Base-by-base conservation (phyloP, 2,329 filamentous ascomycete genomes). In the Botrytis paeoniae region DNA sequence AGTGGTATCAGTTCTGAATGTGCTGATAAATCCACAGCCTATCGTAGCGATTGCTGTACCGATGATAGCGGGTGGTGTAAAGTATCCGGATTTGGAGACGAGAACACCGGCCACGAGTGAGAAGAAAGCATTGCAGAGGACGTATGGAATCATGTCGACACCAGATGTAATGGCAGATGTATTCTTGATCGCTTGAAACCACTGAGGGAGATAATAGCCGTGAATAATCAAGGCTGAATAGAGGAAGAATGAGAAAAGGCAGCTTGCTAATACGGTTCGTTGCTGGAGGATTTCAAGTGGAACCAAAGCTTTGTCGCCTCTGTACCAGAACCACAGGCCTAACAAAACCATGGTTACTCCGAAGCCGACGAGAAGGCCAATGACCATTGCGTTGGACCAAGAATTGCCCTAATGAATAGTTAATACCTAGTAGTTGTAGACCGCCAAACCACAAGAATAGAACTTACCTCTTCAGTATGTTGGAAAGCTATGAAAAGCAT, bases 291-390 rank as follows among this genome's bases (percentile, higher is more conserved):
- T 81, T 14, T 80, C 79, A 10, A 80, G 80, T 0, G 85, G 84
- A 10, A 89, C 81, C 81, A 88, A 85, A 37, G 86, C 86, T 3
- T 81, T 78, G n/a, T 85, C 83, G 4, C 83, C 84, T 71, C 82
- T 81, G 62, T 77, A 82, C 73, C 78, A 82, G 69, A 85, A 81
- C 54, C 80, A 79, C 10, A 79, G 64, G 20, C 72, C 51, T 48
- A 82, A 79, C 18, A 79, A 51, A 16, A 82, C 75, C 29, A 76
- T 75, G 7, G 78, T 78, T 14, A 79, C 57, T 1, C 74, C 73
- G 18, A 60, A 73, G 12, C 80, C 75, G 54, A 78, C 76, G 25
- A 83, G 76, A 3, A 83, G 78, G 3, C 77, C 81, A 41, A 82
- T 79, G 54, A 83, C 78, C 35, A 76, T 77, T 3, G 75, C 74